Conservation (phyloP, 2,329 filamentous ascomycete genomes). For the Daldinia sp. region DNA sequence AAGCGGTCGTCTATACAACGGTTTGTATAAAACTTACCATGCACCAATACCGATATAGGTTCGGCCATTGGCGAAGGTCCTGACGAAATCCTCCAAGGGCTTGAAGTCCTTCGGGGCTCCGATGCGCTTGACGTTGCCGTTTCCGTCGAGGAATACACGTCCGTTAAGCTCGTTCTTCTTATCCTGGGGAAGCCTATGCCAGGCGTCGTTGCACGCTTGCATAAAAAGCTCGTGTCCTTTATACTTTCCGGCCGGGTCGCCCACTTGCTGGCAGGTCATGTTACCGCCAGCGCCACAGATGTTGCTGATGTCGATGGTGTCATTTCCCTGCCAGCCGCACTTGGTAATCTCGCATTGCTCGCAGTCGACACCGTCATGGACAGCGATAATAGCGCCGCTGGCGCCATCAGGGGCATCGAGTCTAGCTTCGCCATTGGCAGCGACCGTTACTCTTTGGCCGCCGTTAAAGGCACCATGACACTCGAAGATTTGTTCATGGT, state of each 20-base stretch:
- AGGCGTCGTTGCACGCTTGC: constrained; percentile 49
- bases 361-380: constrained; percentile 50
- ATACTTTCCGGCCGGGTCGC: constrained; percentile 46
- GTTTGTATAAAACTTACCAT: constrained; percentile 32
- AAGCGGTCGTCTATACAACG: not conserved
- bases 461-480: constrained; percentile 50
- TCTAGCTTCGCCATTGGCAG: constrained; percentile 39
- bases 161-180: constrained; percentile 46
- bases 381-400: constrained; percentile 51
- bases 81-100: constrained; percentile 49
- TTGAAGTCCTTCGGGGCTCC: constrained; percentile 48
- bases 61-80: constrained; percentile 50
- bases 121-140: constrained; percentile 47
- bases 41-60: constrained; percentile 52
- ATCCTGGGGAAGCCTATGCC: constrained; percentile 45
- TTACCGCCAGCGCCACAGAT: constrained; percentile 53
- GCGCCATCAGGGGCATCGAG: constrained; percentile 47
- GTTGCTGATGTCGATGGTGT: constrained; percentile 46
- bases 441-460: constrained; percentile 47
- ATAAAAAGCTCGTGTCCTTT: constrained; percentile 52
- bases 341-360: constrained; percentile 54
- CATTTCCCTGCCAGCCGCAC: constrained; percentile 44
- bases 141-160: constrained; percentile 45
- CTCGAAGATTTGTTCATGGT: constrained; percentile 48
- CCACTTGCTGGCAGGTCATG: constrained; percentile 51